phyloP scores from a whole-genome alignment of 2,329 filamentous ascomycete species.

The Colletotrichum phormii region DNA sequence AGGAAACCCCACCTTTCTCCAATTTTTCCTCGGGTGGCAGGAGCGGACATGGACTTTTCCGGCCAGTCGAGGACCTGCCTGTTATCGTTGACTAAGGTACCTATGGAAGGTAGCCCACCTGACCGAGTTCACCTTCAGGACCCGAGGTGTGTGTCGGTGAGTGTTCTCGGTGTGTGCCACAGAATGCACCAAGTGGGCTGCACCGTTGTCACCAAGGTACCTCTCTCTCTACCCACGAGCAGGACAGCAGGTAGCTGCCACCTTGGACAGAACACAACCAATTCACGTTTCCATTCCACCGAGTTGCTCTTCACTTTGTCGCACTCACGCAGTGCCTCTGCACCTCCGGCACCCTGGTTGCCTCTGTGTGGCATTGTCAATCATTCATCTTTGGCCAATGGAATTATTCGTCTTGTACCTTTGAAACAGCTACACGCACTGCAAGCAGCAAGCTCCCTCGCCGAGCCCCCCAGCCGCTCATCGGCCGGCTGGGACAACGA shows the following conservation, averaged over 20 bases:
- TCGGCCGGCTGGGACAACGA: not conserved
- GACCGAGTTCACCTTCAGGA: not conserved
- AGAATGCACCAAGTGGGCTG: constrained; percentile 14
- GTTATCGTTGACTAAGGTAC: no score
- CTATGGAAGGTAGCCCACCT: not conserved
- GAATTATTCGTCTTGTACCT: not conserved
- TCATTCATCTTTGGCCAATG: constrained; percentile 9
- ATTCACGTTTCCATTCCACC: not conserved
- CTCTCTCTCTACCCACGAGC: not conserved
- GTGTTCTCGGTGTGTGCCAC: not conserved
- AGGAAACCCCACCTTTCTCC: not conserved
- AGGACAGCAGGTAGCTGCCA: not conserved
- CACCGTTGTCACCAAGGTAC: not conserved
- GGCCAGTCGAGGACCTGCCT: not conserved
- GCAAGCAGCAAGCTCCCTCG: constrained; percentile 20
- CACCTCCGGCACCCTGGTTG: not conserved
- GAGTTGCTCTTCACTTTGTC: not conserved
- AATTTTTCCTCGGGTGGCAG: not conserved
- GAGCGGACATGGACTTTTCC: not conserved
- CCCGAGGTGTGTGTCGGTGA: not conserved
- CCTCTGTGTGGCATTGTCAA: not conserved
- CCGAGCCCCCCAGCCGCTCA: constrained; percentile 1
- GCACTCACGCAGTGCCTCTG: not conserved
- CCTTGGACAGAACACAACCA: not conserved
- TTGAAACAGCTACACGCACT: constrained; percentile 19